A percentile compares a stretch with the other conserved stretches of the same genome.
These are phyloP conservation scores for Wickerhamomyces tratensis DNA, from an alignment of 805 yeast genomes.

Conservation along the genomic window DNA sequence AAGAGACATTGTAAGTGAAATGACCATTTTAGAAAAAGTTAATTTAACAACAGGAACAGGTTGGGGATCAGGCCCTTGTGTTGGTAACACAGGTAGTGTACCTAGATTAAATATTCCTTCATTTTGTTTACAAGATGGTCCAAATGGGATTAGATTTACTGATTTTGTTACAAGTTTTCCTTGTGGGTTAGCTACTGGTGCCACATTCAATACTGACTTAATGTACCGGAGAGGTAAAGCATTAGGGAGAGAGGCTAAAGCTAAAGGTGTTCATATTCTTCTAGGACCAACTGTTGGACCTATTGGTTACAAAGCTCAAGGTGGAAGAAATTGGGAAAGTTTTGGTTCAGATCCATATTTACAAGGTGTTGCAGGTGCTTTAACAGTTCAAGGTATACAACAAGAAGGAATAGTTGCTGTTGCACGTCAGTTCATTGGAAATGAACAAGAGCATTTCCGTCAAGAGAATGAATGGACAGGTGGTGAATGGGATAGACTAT, in stretches of 20 bases:
- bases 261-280: conserved; percentile 44
- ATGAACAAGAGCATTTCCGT: conserved; percentile 55
- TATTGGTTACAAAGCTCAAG: conserved; percentile 50
- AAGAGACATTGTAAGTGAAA: conserved; percentile 40
- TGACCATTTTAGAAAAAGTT: conserved; percentile 50
- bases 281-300: conserved; percentile 55
- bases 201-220: conserved; percentile 45
- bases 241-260: conserved; percentile 42
- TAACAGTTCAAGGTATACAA: conserved; percentile 46
- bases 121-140: conserved; percentile 51
- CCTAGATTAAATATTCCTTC: conserved; percentile 42
- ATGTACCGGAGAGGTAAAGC: conserved; percentile 46
- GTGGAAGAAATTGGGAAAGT: conserved; percentile 59
- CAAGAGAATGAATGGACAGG: conserved; percentile 44
- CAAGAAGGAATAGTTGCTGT: conserved; percentile 47
- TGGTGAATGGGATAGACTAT: conserved; percentile 31
- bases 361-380: conserved; percentile 44
- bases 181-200: conserved; percentile 47
- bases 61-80: conserved; percentile 53
- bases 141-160: conserved; percentile 48
- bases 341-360: conserved; percentile 55
- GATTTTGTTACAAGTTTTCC: conserved; percentile 50
- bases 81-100: conserved; percentile 49
- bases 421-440: conserved; percentile 48
- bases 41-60: conserved; percentile 57